Evolutionary conservation across 2,329 filamentous ascomycete genomes (phyloP), one percentile per base, ranked within the genome.

Genomic region (Neophaeococcomyces mojaviensis): DNA sequence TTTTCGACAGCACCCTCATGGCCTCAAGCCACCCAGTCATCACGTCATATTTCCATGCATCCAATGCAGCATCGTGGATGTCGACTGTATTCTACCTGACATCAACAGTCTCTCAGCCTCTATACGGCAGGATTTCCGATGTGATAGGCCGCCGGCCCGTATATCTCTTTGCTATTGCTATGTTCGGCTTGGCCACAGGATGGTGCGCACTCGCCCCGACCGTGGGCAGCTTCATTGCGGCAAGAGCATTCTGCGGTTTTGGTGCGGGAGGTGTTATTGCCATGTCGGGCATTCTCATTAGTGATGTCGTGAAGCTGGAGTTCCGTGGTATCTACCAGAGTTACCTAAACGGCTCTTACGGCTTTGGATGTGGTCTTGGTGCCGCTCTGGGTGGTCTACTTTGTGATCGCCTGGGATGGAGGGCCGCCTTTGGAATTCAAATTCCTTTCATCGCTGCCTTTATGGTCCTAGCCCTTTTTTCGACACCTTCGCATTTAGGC

Each of bases 1-100:
- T 72, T 60, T 89, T 90, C 58, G 86, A 90, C 67, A 76, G 77
- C 10, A 89, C 85, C 3, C 76, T 90, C 54, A 88, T 89, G 84
- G 84, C 84, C 4, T 87, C 84, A 2, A 83, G 77, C 34, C 85
- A 90, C 62, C 85, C 85, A 0, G 83, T 86, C 46, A 88, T 89
- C 49, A 88, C 85, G 0, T 88, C 84, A 0, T 80, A 88, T 61
- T 90, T 90, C 62, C 69, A 80, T 49, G 77, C 82, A 39, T 84
- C 84, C 28, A 87, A 89, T 61, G 79, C 79, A 38, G 86, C 86
- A 2, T 88, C 85, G 2, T 90, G 86, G 86, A 71, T 90, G 5
- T 87, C 84, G 1, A 90, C 86, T 0, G 78, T 83, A 0, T 90
- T 88, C 54, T 64, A 89, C 26, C 71, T 90, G 31, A 88, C 85